Conservation (phyloP, 108 stramenopile genomes). For the Mediolabrus comicus region DNA sequence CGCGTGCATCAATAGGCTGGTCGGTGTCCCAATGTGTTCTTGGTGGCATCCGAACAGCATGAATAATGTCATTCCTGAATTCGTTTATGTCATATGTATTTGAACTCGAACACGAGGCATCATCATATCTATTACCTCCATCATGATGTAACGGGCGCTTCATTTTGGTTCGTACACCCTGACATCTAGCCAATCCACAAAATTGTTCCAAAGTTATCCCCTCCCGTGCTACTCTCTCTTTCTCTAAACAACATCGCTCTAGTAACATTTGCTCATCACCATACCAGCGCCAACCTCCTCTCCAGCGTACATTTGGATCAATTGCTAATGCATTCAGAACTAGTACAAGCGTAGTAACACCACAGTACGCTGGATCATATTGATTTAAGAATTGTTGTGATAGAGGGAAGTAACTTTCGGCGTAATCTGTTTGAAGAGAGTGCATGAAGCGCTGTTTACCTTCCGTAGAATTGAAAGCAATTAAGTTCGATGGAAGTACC, state of each 20-base stretch:
- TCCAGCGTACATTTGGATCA: constrained; percentile 93
- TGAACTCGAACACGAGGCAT: neutral
- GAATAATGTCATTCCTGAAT: constrained; percentile 62
- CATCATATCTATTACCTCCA: neutral
- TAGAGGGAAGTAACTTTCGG: constrained; percentile 72
- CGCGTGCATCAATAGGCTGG: constrained; percentile 1
- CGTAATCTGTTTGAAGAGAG: constrained; percentile 46
- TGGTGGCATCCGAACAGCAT: constrained; percentile 30
- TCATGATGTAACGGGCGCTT: constrained; percentile 50
- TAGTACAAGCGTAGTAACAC: constrained; percentile 88
- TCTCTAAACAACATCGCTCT: constrained; percentile 75
- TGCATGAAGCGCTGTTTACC: constrained; percentile 55
- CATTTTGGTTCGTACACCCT: constrained; percentile 56
- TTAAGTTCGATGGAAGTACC: constrained; percentile 58
- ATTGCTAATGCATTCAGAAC: constrained; percentile 89
- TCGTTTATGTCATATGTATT: constrained; percentile 37
- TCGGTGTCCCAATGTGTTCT: constrained; percentile 15
- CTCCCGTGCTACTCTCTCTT: constrained; percentile 66
- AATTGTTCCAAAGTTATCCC: constrained; percentile 75
- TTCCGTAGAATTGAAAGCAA: constrained; percentile 49
- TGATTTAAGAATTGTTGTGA: constrained; percentile 93
- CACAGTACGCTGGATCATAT: constrained; percentile 93
- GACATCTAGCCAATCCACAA: constrained; percentile 66
- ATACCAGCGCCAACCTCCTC: constrained; percentile 94
- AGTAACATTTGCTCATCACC: constrained; percentile 87